phyloP scores from a whole-genome alignment of 2,329 filamentous ascomycete genomes.

The Hortaea sp. region DNA sequence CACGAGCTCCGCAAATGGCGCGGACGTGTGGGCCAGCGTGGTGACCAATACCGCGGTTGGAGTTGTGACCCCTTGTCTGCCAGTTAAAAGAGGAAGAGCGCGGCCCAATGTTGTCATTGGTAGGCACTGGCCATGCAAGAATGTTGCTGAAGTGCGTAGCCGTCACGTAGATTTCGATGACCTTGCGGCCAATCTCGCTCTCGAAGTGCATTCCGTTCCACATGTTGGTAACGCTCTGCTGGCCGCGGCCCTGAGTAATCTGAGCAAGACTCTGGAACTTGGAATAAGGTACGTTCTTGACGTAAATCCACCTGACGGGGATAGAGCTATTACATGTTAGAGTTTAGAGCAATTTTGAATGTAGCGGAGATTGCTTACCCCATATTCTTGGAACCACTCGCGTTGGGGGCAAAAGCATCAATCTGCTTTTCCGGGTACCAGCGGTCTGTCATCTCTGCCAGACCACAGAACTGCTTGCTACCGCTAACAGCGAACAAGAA shows the following conservation, averaged over 20 bases:
- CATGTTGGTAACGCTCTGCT: constrained; percentile 21
- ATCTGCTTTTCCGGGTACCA: constrained; percentile 11
- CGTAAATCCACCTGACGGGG: constrained; percentile 17
- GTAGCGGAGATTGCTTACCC: constrained; percentile 4
- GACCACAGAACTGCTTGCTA: constrained; percentile 19
- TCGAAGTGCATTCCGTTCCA: constrained; percentile 25
- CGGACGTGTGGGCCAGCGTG: background rate
- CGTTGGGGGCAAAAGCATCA: constrained; percentile 13
- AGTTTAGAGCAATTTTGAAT: background rate
- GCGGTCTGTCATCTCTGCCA: constrained; percentile 20
- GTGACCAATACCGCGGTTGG: background rate
- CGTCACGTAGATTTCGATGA: constrained; percentile 18
- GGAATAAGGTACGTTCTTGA: constrained; percentile 21
- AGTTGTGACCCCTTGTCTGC: background rate
- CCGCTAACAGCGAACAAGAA: constrained; percentile 23
- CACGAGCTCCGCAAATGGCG: background rate
- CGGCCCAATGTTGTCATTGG: background rate
- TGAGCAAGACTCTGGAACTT: constrained; percentile 13
- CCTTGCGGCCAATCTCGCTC: constrained; percentile 14
- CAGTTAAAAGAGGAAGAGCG: background rate
- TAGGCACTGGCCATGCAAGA: constrained; percentile 4
- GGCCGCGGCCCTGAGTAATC: constrained; percentile 14
- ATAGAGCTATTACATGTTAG: constrained; percentile 13
- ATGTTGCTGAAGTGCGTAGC: constrained; percentile 9
- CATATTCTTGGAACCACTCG: constrained; percentile 7